Percentiles rank a stretch among this genome's conserved stretches.
Evolutionary conservation across 805 yeast species (phyloP).

Genomic region (Cyberlindnera veronae): DNA sequence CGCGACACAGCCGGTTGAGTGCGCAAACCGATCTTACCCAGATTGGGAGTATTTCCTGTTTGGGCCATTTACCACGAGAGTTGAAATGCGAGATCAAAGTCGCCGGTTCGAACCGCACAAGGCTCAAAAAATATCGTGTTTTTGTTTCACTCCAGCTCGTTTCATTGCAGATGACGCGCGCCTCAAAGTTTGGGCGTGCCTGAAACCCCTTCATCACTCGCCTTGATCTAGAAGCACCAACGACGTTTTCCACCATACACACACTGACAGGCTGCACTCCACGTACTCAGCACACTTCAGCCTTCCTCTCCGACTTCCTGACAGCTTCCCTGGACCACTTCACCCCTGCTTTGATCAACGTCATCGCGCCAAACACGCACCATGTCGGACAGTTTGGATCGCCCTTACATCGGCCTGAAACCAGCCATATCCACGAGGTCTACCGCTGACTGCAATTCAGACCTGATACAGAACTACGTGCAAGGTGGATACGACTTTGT

Average conservation of each 20-base stretch:
- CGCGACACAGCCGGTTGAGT: too few species aligned
- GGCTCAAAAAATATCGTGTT: too few species aligned
- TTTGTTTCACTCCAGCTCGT: background rate
- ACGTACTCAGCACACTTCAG: too few species aligned
- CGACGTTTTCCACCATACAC: too few species aligned
- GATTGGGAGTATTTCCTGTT: too few species aligned
- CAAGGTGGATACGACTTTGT: constrained; percentile 48
- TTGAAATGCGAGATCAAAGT: background rate
- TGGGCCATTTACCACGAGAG: too few species aligned
- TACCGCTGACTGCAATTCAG: constrained; percentile 29
- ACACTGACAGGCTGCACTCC: too few species aligned
- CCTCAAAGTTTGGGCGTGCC: constrained; percentile 5
- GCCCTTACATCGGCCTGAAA: constrained; percentile 42
- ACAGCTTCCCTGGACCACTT: too few species aligned
- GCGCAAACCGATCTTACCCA: too few species aligned
- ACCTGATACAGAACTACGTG: constrained; percentile 27
- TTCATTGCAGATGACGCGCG: constrained; percentile 9
- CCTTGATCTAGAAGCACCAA: constrained; percentile 1
- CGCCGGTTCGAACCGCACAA: background rate
- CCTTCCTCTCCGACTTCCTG: too few species aligned
- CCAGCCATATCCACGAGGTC: constrained; percentile 36
- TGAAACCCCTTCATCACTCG: constrained; percentile 2
- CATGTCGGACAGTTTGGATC: constrained; percentile 11
- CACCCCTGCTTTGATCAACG: too few species aligned
- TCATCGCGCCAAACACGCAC: too few species aligned